phyloP scores from a whole-genome alignment of 139 green algal genomes.

The Asterochloris sp. region DNA sequence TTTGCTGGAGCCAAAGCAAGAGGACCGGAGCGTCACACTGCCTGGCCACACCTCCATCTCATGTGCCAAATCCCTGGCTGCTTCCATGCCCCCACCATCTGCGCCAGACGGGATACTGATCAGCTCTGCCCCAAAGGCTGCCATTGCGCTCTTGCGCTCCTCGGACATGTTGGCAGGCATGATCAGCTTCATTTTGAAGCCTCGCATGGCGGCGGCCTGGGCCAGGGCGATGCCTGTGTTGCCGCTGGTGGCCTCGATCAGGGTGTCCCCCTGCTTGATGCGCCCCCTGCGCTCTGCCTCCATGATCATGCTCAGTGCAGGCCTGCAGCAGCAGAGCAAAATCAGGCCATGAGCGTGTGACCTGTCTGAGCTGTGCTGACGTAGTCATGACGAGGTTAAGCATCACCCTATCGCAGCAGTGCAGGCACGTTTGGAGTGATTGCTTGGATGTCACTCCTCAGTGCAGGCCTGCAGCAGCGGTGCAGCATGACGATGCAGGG shows the following conservation, averaged over 20 bases:
- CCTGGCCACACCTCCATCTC: conserved; percentile 20
- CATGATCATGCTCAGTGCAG: conserved; percentile 47
- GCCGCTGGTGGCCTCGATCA: conserved; percentile 48
- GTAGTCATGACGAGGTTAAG: not conserved
- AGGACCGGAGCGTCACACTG: too few relatives aligned
- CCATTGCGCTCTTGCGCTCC: conserved; percentile 40
- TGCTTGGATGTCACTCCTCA: not conserved
- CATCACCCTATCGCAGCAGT: not conserved
- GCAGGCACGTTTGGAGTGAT: too few relatives aligned
- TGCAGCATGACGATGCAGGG: too few relatives aligned
- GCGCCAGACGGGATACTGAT: conserved; percentile 20
- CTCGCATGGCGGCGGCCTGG: conserved; percentile 49
- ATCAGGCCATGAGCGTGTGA: not conserved
- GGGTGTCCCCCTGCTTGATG: conserved; percentile 39
- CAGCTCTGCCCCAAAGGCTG: conserved; percentile 44
- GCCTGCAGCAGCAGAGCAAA: conserved; percentile 19
- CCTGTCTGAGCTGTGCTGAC: not conserved
- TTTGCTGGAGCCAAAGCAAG: too few relatives aligned
- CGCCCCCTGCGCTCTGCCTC: conserved; percentile 39
- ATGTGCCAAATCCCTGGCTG: conserved; percentile 35
- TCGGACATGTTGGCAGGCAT: conserved; percentile 46
- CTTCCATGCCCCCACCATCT: conserved; percentile 36
- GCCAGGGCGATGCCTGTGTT: conserved; percentile 56
- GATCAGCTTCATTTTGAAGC: conserved; percentile 45
- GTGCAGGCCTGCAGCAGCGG: too few relatives aligned